Evolutionary conservation across 768 basidiomycete genomes (phyloP).

Genomic region (Austroboletus eburneus): DNA sequence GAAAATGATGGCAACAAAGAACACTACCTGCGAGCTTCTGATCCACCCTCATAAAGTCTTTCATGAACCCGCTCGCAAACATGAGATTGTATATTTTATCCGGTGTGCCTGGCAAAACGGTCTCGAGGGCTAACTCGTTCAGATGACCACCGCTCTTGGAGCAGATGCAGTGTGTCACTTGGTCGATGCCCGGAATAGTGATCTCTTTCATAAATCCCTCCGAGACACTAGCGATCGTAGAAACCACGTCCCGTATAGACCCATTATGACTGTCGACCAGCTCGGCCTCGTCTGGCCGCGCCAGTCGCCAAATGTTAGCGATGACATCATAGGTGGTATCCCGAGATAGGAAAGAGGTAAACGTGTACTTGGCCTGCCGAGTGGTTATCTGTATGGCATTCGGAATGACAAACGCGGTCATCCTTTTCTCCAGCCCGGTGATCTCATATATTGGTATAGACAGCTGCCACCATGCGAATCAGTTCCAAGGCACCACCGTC

Average conservation of each 20-base stretch:
- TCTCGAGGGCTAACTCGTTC: constrained; percentile 70
- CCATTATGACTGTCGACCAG: constrained; percentile 12
- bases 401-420: constrained; percentile 97
- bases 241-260: constrained; percentile 18
- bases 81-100: constrained; percentile 95
- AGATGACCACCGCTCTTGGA: constrained; percentile 67
- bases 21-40: constrained; percentile 85
- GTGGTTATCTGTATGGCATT: constrained; percentile 93
- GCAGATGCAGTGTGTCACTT: constrained; percentile 72
- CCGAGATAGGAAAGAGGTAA: constrained; percentile 93
- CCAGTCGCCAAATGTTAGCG: constrained; percentile 91
- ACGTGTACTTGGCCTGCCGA: constrained; percentile 79
- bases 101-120: constrained; percentile 81
- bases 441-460: constrained; percentile 88
- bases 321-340: constrained; percentile 97
- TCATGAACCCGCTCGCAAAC: constrained; percentile 94
- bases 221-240: constrained; percentile 15
- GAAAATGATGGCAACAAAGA: too few relatives aligned
- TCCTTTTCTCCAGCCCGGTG: constrained; percentile 85
- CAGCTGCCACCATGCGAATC: constrained; percentile 44
- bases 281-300: constrained; percentile 60
- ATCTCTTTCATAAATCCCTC: constrained; percentile 10
- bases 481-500: constrained; percentile 4
- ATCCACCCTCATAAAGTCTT: constrained; percentile 86
- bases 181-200: constrained; percentile 30